Evolutionary conservation across 805 yeast genomes (phyloP), one percentile per base, ranked within the genome.

Genomic region (Candida pseudoglaebosa): DNA sequence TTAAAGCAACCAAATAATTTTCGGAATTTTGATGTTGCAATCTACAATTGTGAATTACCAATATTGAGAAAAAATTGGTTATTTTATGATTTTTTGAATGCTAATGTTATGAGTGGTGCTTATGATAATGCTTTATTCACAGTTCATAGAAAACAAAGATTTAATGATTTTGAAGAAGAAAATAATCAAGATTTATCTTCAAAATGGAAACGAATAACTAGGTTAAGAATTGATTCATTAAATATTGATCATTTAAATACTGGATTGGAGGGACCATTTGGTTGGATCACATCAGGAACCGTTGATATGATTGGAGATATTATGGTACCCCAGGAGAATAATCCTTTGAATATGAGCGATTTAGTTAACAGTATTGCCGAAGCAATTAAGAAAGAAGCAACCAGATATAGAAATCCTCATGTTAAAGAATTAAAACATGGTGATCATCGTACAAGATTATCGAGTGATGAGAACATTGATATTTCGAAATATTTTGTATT

Each of bases 281-380:
- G 98, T 5, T 93, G 99, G 99, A 91, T 93, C 40, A 80, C 87
- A 4, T 74, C 77, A 44, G 99, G 99, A 10, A 80, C 80, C 37
- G 98, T 91, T 16, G 97, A 93, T 59, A 82, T 93, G 81, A 66
- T 87, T 46, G 97, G 96, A 5, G 97, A 93, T 54, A 78, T 91
- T 13, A 77, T 82, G 73, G 80, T 89, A 2, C 95, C 95, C 0
- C 76, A 77, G 34, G 80, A 77, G 37, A 70, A 71, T 30, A 75
- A 77, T 24, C 78, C 73, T 30, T 58, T 73, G 34, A 70, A 70
- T 38, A 55, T 71, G 39, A 50, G 60, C 13, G 83, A 78, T 42
- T 61, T 79, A n/a, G 64, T 77, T 16, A 54, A 69, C 13, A 67
- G 70, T 13, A 67, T 77, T 19, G 69, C 74, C 1, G 70, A 69